Evolutionary conservation across 768 basidiomycete genomes (phyloP).

Genomic region (Lentinula raphanica): DNA sequence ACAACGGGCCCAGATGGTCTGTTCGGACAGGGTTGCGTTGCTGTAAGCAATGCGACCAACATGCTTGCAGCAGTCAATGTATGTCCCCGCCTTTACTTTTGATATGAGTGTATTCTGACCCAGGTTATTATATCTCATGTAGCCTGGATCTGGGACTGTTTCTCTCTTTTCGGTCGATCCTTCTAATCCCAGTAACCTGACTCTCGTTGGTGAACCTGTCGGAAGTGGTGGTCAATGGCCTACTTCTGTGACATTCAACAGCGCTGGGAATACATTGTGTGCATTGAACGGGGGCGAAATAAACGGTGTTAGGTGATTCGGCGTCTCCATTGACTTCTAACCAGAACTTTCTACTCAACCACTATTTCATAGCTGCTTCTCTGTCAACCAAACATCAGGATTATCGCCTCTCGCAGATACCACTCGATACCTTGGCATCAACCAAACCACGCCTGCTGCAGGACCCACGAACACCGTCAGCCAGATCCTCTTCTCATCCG

Average conservation of each 20-base stretch:
- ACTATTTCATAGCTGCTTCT: slow-evolving; percentile 24
- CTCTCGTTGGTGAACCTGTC: slow-evolving; percentile 27
- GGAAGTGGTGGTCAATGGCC: slow-evolving; percentile 34
- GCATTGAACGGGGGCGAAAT: slow-evolving; percentile 30
- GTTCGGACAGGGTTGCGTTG: slow-evolving; percentile 21
- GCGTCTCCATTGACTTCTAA: neutral
- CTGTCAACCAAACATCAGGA: slow-evolving; percentile 28
- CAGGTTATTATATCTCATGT: neutral
- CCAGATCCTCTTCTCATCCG: slow-evolving; percentile 43
- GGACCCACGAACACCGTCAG: slow-evolving; percentile 40
- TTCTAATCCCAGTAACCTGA: slow-evolving; percentile 23
- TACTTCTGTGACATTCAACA: slow-evolving; percentile 28
- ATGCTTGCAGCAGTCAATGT: slow-evolving; percentile 18
- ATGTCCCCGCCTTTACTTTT: neutral
- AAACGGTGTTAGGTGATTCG: slow-evolving; percentile 28
- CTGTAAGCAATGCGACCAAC: slow-evolving; percentile 11
- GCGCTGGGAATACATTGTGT: slow-evolving; percentile 23
- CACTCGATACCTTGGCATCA: slow-evolving; percentile 36
- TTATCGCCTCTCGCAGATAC: slow-evolving; percentile 33
- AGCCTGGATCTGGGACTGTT: slow-evolving; percentile 35
- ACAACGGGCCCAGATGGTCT: slow-evolving; percentile 18
- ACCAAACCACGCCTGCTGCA: slow-evolving; percentile 46
- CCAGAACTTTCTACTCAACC: neutral
- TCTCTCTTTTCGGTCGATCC: slow-evolving; percentile 29
- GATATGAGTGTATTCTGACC: too few species aligned